These are phyloP conservation scores for Eucalyptus sp. DNA, from an alignment of 345 rosid genomes.

Conservation along the genomic window DNA sequence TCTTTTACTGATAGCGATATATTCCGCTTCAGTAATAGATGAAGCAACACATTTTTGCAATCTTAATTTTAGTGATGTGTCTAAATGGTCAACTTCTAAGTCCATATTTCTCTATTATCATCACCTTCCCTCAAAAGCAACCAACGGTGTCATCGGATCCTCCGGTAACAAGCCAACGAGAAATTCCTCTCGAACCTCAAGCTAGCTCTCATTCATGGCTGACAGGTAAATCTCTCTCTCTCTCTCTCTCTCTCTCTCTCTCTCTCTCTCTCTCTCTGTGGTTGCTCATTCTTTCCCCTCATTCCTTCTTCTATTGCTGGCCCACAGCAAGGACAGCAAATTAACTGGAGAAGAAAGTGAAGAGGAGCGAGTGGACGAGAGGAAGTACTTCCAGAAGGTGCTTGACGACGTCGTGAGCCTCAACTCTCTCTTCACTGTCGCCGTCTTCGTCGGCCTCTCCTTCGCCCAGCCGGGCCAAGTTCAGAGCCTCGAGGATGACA, in stretches of 20 bases:
- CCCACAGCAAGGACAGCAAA: not conserved
- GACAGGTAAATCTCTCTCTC: not conserved
- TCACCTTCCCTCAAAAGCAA: not conserved
- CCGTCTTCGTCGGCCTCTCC: not conserved
- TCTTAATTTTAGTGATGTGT: too few species aligned
- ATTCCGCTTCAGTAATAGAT: too few species aligned
- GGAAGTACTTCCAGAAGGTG: not conserved
- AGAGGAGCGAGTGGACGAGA: not conserved
- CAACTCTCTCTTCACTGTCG: conserved; percentile 1
- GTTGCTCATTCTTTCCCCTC: not conserved
- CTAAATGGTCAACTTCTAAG: not conserved
- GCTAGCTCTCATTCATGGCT: not conserved
- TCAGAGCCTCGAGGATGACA: not conserved
- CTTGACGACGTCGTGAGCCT: not conserved
- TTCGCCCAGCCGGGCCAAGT: not conserved
- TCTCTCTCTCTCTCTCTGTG: not conserved
- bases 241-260: too few species aligned
- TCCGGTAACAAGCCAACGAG: not conserved
- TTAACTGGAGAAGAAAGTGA: not conserved
- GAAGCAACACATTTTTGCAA: too few species aligned
- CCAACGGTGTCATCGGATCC: not conserved
- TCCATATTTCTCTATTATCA: not conserved
- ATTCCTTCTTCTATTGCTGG: not conserved
- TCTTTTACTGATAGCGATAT: too few species aligned
- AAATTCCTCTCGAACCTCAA: not conserved